Evolutionary conservation across 495 filamentous ascomycete genomes (phyloP), one percentile per base, ranked within the genome.

Genomic region (Penicillium coprophilum): DNA sequence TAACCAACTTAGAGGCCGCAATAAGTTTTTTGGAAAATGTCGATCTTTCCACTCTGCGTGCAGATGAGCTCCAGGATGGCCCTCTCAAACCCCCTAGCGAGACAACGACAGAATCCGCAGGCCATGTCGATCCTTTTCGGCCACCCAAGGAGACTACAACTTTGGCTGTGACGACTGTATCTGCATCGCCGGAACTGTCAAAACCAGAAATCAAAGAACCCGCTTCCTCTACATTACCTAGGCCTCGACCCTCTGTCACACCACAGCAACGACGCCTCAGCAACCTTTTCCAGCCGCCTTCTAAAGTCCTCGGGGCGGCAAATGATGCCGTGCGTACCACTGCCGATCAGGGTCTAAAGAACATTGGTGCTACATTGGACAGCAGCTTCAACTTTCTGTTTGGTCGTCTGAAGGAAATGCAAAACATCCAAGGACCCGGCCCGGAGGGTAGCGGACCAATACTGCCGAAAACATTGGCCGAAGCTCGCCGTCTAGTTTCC

Each of bases 21-120:
- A 91, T 97, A 43, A 89, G 87, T 50, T 99, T 99, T 66, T 77
- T 99, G n/a, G 93, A 97, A 63, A 97, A 94, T 23, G 93, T 99
- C 27, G 94, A 99, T 67, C 82, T 99, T 9, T 89, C 92, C 13
- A 96, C 87, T 45, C 80, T 99, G 11, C 85, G 92, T 52, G 87
- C 88, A n/a, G 90, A 96, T 55, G 91, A 93, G 63, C 65, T 78
- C 13, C 76, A 75, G 30, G 75, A 82, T 58, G 87, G 88, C 0
- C 87, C 87, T 15, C 60, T 74, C 24, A 90, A 87, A 62, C 62
- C 77, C 9, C 68, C 71, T 15, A 80, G 74, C 55, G 66, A 70
- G 30, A 77, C 83, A 1, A 71, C 77, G 32, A 82, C 84, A 6
- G 78, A 84, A n/a, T 77, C 74, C 41, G 69, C 71, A 43, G 69